phyloP scores from a whole-genome alignment of 129 eudicot species.

The Apium graveolens region DNA sequence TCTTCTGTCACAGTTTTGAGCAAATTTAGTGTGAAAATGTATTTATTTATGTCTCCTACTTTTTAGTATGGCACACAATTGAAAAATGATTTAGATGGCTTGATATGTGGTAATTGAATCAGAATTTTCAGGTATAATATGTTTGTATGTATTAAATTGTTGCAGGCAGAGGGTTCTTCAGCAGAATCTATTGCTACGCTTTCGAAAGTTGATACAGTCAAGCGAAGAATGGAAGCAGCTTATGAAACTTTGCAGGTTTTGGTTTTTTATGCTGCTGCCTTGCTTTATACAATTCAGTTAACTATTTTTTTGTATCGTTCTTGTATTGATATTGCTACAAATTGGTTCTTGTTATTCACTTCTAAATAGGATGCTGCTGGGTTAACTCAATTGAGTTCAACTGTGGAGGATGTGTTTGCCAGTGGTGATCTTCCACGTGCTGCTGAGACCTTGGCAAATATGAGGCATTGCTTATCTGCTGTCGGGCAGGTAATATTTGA shows the following conservation, averaged over 20 bases:
- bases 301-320: background rate
- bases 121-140: background rate
- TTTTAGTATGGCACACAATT: background rate
- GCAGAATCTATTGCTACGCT: slow-evolving; percentile 94
- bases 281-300: background rate
- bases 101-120: background rate
- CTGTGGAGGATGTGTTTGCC: slow-evolving; percentile 98
- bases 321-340: slow-evolving; percentile 6
- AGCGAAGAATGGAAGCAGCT: slow-evolving; percentile 97
- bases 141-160: background rate
- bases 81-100: background rate
- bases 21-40: background rate
- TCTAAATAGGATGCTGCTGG: slow-evolving; percentile 94
- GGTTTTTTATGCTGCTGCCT: slow-evolving; percentile 14
- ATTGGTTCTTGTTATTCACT: slow-evolving; percentile 8
- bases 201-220: slow-evolving; percentile 92
- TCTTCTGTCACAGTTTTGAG: background rate
- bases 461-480: slow-evolving; percentile 97
- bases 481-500: slow-evolving; percentile 73
- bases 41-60: background rate
- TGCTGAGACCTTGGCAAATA: slow-evolving; percentile 95
- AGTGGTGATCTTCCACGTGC: slow-evolving; percentile 99
- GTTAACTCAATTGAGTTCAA: slow-evolving; percentile 89
- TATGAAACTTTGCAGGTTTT: slow-evolving; percentile 90
- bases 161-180: slow-evolving; percentile 96